Percentiles rank a stretch among this genome's conserved stretches.
phyloP scores from a whole-genome alignment of 2,329 filamentous ascomycete genomes.

The Pseudomassariella vexata region DNA sequence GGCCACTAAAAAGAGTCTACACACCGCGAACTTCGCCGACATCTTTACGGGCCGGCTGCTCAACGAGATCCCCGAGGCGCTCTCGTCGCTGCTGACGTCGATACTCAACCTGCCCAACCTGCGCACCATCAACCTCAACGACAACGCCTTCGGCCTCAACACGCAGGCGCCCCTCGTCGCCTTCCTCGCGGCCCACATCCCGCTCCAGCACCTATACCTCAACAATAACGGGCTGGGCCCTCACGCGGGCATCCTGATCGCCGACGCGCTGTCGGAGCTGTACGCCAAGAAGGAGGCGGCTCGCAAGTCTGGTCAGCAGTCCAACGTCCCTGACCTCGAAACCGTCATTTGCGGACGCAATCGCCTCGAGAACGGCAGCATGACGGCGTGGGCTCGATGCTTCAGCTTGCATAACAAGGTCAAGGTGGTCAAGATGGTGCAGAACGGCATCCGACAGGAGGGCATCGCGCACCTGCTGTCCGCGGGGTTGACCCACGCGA shows the following conservation, averaged over 20 bases:
- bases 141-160: slow-evolving; percentile 96
- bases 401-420: slow-evolving; percentile 79
- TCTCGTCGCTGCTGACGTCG: slow-evolving; percentile 78
- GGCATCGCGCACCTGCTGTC: slow-evolving; percentile 78
- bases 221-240: slow-evolving; percentile 98
- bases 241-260: slow-evolving; percentile 81
- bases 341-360: slow-evolving; percentile 98
- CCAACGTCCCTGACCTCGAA: slow-evolving; percentile 78
- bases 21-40: slow-evolving; percentile 86
- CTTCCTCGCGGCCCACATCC: slow-evolving; percentile 82
- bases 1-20: slow-evolving; percentile 74
- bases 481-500: slow-evolving; percentile 69
- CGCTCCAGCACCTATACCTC: slow-evolving; percentile 87
- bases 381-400: slow-evolving; percentile 88
- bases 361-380: slow-evolving; percentile 89
- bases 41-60: slow-evolving; percentile 95
- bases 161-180: slow-evolving; percentile 88
- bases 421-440: slow-evolving; percentile 90
- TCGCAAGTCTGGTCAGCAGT: slow-evolving; percentile 61
- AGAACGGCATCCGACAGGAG: slow-evolving; percentile 94
- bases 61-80: slow-evolving; percentile 85
- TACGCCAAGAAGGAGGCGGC: slow-evolving; percentile 79
- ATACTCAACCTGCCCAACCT: slow-evolving; percentile 82
- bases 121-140: slow-evolving; percentile 89
- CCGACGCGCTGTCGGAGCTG: slow-evolving; percentile 77